Conservation (phyloP, 495 filamentous ascomycete species). For the Penicillium coprophilum region DNA sequence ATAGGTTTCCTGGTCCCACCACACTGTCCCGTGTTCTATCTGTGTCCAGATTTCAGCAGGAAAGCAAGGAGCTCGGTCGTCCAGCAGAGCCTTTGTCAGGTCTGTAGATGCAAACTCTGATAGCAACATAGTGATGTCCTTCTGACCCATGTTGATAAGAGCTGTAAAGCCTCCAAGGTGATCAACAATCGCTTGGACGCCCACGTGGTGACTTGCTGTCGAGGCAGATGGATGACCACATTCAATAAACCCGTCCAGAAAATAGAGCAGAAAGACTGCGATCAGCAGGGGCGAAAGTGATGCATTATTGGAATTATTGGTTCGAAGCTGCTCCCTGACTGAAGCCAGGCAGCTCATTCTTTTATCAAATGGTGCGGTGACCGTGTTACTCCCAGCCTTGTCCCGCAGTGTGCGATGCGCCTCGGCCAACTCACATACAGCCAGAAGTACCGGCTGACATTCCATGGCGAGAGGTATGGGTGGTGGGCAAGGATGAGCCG, state of each 20-base stretch:
- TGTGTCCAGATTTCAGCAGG: conserved; percentile 21
- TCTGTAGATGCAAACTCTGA: conserved; percentile 42
- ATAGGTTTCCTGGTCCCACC: conserved; percentile 25
- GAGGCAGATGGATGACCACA: conserved; percentile 35
- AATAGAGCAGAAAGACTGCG: conserved; percentile 40
- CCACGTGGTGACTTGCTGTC: conserved; percentile 34
- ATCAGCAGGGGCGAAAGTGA: conserved; percentile 29
- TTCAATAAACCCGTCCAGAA: conserved; percentile 40
- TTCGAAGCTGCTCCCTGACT: conserved; percentile 16
- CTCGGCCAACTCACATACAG: conserved; percentile 33
- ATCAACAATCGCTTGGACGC: conserved; percentile 36
- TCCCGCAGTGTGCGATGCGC: conserved; percentile 28
- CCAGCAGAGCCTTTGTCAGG: conserved; percentile 27
- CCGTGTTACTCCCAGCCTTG: neutral
- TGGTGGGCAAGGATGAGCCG: conserved; percentile 30
- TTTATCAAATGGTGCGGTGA: conserved; percentile 9
- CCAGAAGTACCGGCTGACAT: conserved; percentile 26
- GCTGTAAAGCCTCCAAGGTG: conserved; percentile 32
- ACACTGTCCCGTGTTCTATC: conserved; percentile 21
- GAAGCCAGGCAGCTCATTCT: conserved; percentile 16
- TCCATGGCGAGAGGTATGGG: conserved; percentile 28
- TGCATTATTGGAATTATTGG: conserved; percentile 12
- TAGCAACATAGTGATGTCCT: conserved; percentile 35
- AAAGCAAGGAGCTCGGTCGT: conserved; percentile 18
- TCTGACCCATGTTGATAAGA: conserved; percentile 23